Evolutionary conservation across 148 eudicot genomes (phyloP).

Genomic region (Arbutus unedo): DNA sequence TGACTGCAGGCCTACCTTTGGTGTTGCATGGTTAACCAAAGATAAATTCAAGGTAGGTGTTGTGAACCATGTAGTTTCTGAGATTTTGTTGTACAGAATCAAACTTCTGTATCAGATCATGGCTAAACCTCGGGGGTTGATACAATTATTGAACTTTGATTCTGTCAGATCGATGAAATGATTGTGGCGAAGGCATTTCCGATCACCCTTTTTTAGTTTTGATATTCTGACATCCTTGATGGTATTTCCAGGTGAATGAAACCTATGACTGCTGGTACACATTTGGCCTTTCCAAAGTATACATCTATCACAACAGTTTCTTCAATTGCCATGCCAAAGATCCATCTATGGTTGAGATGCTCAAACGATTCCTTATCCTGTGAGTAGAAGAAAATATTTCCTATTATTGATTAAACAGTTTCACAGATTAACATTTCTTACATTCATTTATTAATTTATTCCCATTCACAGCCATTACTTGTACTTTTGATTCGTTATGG

Average conservation of each 20-base stretch:
- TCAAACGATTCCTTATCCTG: slow-evolving; percentile 73
- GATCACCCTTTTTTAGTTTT: not conserved
- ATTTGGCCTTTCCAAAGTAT: slow-evolving; percentile 69
- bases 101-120: not conserved
- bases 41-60: slow-evolving; percentile 58
- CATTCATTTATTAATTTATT: not conserved
- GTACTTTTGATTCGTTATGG: not conserved
- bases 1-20: slow-evolving; percentile 82
- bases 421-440: not conserved
- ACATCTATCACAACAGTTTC: slow-evolving; percentile 58
- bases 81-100: not conserved
- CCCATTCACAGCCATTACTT: not conserved
- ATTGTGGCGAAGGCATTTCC: not conserved
- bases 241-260: slow-evolving; percentile 65
- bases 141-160: not conserved
- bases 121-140: not conserved
- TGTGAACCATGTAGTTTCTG: not conserved
- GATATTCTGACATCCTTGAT: slow-evolving; percentile 11
- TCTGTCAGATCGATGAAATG: not conserved
- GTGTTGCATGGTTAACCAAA: slow-evolving; percentile 76
- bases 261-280: slow-evolving; percentile 98
- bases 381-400: slow-evolving; percentile 38
- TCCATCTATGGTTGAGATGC: slow-evolving; percentile 79
- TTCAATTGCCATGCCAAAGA: slow-evolving; percentile 76
- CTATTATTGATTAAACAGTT: not conserved